Evolutionary conservation across 108 stramenopile species (phyloP).

Genomic region (Nitzschia sp.): DNA sequence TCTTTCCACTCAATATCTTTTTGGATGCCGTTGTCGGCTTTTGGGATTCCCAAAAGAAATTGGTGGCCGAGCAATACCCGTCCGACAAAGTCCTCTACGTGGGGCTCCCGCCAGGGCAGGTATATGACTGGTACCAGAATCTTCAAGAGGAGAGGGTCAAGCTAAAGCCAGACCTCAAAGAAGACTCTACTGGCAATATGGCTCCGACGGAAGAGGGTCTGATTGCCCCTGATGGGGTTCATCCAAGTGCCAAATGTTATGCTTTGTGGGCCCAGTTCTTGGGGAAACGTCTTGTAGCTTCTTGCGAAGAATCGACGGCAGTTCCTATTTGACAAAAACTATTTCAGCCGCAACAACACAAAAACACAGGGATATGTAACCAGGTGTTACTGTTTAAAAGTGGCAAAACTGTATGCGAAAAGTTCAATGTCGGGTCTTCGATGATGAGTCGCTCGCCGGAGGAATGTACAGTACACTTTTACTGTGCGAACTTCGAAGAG

Average conservation of each 20-base stretch:
- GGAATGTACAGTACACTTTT: no score
- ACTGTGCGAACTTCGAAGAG: no score
- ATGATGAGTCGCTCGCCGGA: no score
- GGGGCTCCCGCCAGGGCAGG: constrained; percentile 42
- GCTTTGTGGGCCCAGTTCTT: constrained; percentile 43
- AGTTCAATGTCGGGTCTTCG: no score
- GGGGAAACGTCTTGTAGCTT: constrained; percentile 3
- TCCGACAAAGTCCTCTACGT: constrained; percentile 45
- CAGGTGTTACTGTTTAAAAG: no score
- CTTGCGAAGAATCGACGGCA: no score
- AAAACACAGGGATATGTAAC: no score
- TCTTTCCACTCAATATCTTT: constrained; percentile 60
- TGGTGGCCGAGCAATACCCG: constrained; percentile 31
- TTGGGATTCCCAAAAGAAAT: constrained; percentile 70
- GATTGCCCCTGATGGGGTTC: constrained; percentile 60
- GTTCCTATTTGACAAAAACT: no score
- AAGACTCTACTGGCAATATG: constrained; percentile 1
- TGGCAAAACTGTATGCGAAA: no score
- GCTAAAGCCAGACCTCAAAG: constrained; percentile 1
- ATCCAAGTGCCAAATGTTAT: constrained; percentile 67
- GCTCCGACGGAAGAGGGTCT: constrained; percentile 5
- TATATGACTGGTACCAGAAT: constrained; percentile 48
- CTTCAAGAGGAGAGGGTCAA: not conserved
- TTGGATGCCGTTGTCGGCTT: constrained; percentile 58
- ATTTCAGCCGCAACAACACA: no score